These are phyloP conservation scores for Nannochloropsis granulata DNA, from an alignment of 108 stramenopile species.

Conservation along the genomic window DNA sequence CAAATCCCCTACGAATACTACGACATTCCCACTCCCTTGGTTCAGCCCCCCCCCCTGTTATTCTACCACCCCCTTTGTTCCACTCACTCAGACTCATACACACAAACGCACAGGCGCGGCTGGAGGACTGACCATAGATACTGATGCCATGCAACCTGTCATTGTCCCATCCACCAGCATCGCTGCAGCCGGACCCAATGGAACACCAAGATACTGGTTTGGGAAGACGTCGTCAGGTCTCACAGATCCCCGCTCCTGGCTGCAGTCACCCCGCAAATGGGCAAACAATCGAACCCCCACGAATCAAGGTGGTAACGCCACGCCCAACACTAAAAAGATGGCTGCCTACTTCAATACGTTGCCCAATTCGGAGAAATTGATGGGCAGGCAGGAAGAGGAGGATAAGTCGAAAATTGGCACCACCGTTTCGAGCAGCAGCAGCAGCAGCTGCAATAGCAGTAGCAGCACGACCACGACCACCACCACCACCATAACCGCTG, in stretches of 20 bases:
- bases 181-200: neutral
- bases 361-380: neutral
- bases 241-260: neutral
- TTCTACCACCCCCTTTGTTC: neutral
- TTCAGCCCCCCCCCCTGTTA: too few relatives aligned
- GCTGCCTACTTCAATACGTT: neutral
- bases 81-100: neutral
- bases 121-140: neutral
- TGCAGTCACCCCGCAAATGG: neutral
- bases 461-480: neutral
- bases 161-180: neutral
- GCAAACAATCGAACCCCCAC: neutral
- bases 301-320: neutral
- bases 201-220: neutral
- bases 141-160: neutral
- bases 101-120: neutral
- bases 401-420: neutral
- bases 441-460: neutral
- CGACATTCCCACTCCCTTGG: constrained; percentile 42
- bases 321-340: neutral
- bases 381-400: neutral
- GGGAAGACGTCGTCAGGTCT: neutral
- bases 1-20: constrained; percentile 95
- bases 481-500: neutral
- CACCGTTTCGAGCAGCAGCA: too few relatives aligned